Conservation (phyloP, 2,329 filamentous ascomycete genomes). For the Aspergillus candidus region DNA sequence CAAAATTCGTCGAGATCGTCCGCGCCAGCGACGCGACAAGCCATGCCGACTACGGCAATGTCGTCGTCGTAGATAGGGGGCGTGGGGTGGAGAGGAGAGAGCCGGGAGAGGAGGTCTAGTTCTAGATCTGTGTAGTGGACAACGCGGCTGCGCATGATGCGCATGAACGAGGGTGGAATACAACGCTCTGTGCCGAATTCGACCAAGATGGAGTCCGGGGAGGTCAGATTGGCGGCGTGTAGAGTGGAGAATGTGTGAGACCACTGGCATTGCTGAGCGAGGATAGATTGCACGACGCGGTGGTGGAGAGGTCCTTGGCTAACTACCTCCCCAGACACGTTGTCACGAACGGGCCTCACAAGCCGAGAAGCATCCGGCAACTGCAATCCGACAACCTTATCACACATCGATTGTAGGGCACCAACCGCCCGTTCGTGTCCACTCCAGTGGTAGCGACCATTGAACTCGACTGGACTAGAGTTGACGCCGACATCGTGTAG, state of each 20-base stretch:
- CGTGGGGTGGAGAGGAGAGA: not conserved
- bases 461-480: slow-evolving; percentile 11
- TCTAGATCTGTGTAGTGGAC: slow-evolving; percentile 12
- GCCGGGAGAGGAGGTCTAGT: slow-evolving; percentile 1
- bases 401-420: slow-evolving; percentile 8
- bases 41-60: slow-evolving; percentile 33
- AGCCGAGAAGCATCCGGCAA: slow-evolving; percentile 9
- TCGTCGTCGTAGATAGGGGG: slow-evolving; percentile 12
- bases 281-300: slow-evolving; percentile 8
- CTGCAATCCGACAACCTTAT: slow-evolving; percentile 4
- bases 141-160: slow-evolving; percentile 5
- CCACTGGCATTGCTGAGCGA: slow-evolving; percentile 12
- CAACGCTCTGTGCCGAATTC: slow-evolving; percentile 16
- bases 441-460: slow-evolving; percentile 16
- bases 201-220: slow-evolving; percentile 5
- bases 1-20: slow-evolving; percentile 26
- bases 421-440: slow-evolving; percentile 6
- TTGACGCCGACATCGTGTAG: slow-evolving; percentile 9
- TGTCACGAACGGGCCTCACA: not conserved
- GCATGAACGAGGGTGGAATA: slow-evolving; percentile 12
- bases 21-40: slow-evolving; percentile 27
- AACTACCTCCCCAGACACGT: slow-evolving; percentile 1
- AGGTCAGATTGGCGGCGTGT: slow-evolving; percentile 2
- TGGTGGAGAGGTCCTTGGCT: slow-evolving; percentile 4
- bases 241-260: slow-evolving; percentile 8